Conservation (phyloP, 1,139 yeast species). For the Candida pseudoviswanathii region DNA sequence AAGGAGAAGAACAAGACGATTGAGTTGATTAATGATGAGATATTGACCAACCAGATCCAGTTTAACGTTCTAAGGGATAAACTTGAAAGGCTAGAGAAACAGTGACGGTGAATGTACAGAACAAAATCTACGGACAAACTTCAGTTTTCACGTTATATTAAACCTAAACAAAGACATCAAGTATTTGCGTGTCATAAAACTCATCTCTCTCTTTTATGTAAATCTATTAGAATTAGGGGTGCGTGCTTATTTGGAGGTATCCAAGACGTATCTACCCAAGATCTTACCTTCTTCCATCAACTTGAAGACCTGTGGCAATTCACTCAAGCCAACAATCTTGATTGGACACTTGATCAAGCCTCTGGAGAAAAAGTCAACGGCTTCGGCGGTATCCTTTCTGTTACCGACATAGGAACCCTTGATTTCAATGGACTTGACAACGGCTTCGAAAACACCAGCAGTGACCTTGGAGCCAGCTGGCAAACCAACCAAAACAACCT, state of each 20-base stretch:
- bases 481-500: constrained; percentile 72
- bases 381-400: constrained; percentile 79
- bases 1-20: constrained; percentile 56
- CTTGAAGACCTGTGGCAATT: constrained; percentile 61
- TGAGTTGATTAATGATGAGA: constrained; percentile 70
- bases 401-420: constrained; percentile 80
- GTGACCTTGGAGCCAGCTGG: constrained; percentile 72
- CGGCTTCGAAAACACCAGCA: constrained; percentile 66
- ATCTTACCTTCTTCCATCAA: constrained; percentile 73
- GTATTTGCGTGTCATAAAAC: neutral
- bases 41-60: constrained; percentile 69
- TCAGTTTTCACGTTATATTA: too few species aligned
- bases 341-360: constrained; percentile 72
- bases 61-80: constrained; percentile 58
- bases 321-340: constrained; percentile 68
- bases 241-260: constrained; percentile 63
- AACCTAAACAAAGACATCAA: neutral
- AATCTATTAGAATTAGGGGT: too few species aligned
- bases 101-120: neutral
- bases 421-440: constrained; percentile 62
- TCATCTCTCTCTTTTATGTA: neutral
- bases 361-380: constrained; percentile 70
- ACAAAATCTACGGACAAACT: too few species aligned
- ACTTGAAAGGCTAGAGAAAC: constrained; percentile 20
- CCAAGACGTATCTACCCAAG: constrained; percentile 78